Evolutionary conservation across 2,329 filamentous ascomycete species (phyloP), one percentile per base, ranked within the genome.

Genomic region (Exserohilum turcica): DNA sequence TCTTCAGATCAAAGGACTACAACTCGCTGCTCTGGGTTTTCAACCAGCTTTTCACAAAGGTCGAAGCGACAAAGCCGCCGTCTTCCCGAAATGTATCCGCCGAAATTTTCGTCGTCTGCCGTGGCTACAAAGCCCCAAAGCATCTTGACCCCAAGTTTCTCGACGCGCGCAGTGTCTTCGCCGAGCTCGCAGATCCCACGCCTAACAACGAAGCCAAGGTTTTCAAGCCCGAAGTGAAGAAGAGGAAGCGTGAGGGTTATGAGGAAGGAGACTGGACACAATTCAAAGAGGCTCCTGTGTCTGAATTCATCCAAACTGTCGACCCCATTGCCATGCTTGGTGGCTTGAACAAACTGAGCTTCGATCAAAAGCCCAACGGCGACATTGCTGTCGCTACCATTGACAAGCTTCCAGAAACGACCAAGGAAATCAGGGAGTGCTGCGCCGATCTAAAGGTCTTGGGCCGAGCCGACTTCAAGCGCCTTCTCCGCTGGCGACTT

Each of bases 131-230:
- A 78, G 93, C 93, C 0, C 94, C 94, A 3, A 97, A 97, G 78
- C 84, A 86, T 59, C 85, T 99, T 54, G 94, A 99, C 69, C 92
- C 93, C 8, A 90, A 90, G 63, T 95, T 99, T 73, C 81, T 99
- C 46, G 94, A 99, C 68, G 86, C 94, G 5, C 86, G 86, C 61
- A 86, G 89, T 52, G 94, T 97, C 27, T 99, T 99, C 69, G 92
- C 92, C 28, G 94, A 99, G 74, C 79, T 97, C n/a, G 80, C 88
- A 28, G 90, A 89, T 52, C 86, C 90, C 1, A 89, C 88, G 0
- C 91, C 92, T 1, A 99, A 97, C 75, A 95, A 97, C 64, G 94
- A 99, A 74, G 94, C 94, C 33, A 96, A 96, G 74, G 94, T 99
- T 2, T 99, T 93, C 81, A 97, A 99, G 62, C 94, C 94, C 0